Base-by-base conservation (phyloP, 192 early-diverging fungal genomes). In the Funneliformis mosseae region DNA sequence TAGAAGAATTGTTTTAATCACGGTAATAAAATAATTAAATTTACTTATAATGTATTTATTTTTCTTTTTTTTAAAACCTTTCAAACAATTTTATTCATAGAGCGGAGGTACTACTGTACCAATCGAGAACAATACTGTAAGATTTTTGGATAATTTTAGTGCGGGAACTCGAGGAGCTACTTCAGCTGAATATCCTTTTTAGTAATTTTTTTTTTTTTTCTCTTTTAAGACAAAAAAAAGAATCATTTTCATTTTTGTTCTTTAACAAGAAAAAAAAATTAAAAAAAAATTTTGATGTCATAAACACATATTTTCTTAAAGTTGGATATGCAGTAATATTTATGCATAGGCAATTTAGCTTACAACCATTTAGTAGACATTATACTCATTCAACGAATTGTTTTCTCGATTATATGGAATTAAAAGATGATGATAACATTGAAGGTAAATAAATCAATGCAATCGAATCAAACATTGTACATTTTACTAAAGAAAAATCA, bases 91-190 rank as follows among this genome's bases (percentile, higher is more conserved):
- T 48, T 33, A 76, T 81, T 16, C 4, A 42, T 82, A 89, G 91
- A 93, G 91, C 78, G 98, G 97, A 43, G 98, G 98, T 50, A 99
- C 98, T 8, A 98, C 95, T 0, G 97, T 99, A 16, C 97, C 96
- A 10, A 87, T 99, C 14, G 97, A 99, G 81, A 92, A 92, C 78
- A 91, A 98, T 83, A 99, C 97, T 5, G 98, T 99, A 63, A 93
- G 98, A 46, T 99, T 99, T 85, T 92, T 99, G 73, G 98, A 99
- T 87, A 99, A 99, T 84, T 99, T 99, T 82, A 95, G 93, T 63
- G 96, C 94, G 6, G 98, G 98, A 16, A 98, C 94, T 12, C 93
- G 98, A 66, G 98, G 98, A 28, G 93, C 97, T 6, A 90, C 92
- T 6, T 98, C 97, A 25, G 96, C 97, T n/a, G 98, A 99, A 83